Evolutionary conservation across 257 asterid genomes (phyloP), one percentile per base, ranked within the genome.

Genomic region (Dorcoceras hygrometricum): DNA sequence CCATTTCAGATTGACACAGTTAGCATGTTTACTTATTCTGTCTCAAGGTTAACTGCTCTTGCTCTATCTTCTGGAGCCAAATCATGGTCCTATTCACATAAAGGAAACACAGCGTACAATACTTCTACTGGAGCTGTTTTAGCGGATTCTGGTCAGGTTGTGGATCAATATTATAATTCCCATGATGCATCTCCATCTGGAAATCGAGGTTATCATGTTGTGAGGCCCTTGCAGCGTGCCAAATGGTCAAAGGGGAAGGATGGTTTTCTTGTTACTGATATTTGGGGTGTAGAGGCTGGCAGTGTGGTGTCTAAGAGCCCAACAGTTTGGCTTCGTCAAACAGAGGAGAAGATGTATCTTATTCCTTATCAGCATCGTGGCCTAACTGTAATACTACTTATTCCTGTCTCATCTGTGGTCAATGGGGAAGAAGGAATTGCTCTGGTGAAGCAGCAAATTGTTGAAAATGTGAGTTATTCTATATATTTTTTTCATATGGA

Each of bases 161-260:
- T 71, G 74, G 88, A 82, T 74, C 90, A 76, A 11, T 77, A 82
- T 72, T 60, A 76, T 68, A 80, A 80, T 68, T 75, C 96, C 51
- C 73, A 57, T 4, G 91, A 93, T 67, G 69, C 84, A 58, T 74
- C 87, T 66, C 83, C 81, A 0, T 75, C 78, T 57, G 86, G 89
- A 68, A 75, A 77, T 63, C 84, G 76, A 57, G 76, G 61, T 67
- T 81, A 86, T 82, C 89, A 86, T 77, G 82, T 88, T 50, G 76
- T 90, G 81, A 88, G 97, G 87, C 97, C 99, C 59, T 84, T 88
- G 81, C 96, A 94, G 73, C 78, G 74, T 77, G 86, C 79, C 57
- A 84, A 87, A 79, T 94, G 99, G 99, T 87, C 92, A 43, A 90
- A 86, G 75, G 95, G 87, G 64, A 88, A 90, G 80, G 93, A 85